A percentile compares a stretch with the other conserved stretches of the same genome.
phyloP scores from a whole-genome alignment of 208 protist species.

The Angomonas deanei region DNA sequence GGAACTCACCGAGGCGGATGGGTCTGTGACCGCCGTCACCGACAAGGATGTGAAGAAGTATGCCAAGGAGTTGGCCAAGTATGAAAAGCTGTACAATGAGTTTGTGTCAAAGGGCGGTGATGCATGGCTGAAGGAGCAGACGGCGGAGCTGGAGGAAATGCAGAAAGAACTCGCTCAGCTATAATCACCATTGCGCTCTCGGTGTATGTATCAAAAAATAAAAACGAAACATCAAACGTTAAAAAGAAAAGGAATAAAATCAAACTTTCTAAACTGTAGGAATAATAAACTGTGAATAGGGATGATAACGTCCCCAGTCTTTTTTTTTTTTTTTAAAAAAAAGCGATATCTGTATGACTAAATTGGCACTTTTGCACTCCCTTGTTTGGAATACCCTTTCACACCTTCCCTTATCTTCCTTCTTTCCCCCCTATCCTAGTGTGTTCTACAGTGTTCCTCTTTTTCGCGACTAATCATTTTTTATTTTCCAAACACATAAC shows the following conservation, averaged over 20 bases:
- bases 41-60: conserved; percentile 75
- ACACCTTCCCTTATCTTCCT: too few species aligned
- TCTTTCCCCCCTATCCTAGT: background rate
- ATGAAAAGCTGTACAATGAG: conserved; percentile 60
- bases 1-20: conserved; percentile 13
- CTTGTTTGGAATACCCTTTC: too few species aligned
- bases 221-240: background rate
- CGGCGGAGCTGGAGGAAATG: conserved; percentile 38
- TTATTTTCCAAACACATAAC: background rate
- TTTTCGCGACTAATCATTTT: background rate
- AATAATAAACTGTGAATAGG: too few species aligned
- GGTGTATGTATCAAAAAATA: background rate
- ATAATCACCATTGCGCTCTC: background rate
- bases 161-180: conserved; percentile 15
- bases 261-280: too few species aligned
- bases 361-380: too few species aligned
- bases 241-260: background rate
- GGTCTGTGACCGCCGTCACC: conserved; percentile 21
- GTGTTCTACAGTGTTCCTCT: background rate
- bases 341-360: too few species aligned
- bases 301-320: too few species aligned
- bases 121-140: conserved; percentile 44
- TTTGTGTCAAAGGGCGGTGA: conserved; percentile 51
- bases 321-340: too few species aligned
- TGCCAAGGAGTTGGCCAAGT: conserved; percentile 64